phyloP scores from a whole-genome alignment of 495 filamentous ascomycete genomes.

The Immersiella caudata region DNA sequence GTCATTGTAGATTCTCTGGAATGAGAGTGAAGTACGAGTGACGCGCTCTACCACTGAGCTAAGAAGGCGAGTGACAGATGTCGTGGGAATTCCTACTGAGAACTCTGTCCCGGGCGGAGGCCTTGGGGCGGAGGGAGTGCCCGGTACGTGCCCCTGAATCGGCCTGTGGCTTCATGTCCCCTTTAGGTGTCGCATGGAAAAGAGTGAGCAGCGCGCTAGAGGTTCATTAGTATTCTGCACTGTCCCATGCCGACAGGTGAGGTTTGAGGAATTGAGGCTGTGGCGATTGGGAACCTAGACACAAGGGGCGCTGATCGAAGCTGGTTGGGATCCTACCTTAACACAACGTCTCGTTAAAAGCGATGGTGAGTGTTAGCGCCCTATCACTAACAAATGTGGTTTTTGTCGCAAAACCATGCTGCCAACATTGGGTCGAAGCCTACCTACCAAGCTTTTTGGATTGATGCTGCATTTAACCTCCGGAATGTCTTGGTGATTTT shows the following conservation, averaged over 20 bases:
- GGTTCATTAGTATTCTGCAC: no score
- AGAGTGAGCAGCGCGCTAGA: no score
- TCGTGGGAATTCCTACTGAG: background rate
- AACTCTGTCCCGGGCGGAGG: no score
- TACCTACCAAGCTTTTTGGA: no score
- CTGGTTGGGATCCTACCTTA: background rate
- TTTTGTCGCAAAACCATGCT: background rate
- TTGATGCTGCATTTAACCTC: no score
- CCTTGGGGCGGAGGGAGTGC: background rate
- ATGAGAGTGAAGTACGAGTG: constrained; percentile 5
- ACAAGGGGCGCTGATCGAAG: background rate
- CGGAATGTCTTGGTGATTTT: no score
- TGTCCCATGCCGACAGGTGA: no score
- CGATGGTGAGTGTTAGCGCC: background rate
- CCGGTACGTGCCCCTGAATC: no score
- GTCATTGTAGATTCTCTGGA: background rate
- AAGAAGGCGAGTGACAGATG: background rate
- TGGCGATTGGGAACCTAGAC: background rate
- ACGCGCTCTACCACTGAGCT: constrained; percentile 19
- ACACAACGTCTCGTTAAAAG: background rate
- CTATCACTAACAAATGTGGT: background rate
- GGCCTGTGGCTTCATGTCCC: no score
- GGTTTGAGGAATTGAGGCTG: no score
- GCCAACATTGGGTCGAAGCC: no score
- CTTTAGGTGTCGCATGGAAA: no score